A percentile compares a stretch with the other conserved stretches of the same genome.
Evolutionary conservation across 352 stramenopile species (phyloP).

Genomic region (Pythium brassicae): DNA sequence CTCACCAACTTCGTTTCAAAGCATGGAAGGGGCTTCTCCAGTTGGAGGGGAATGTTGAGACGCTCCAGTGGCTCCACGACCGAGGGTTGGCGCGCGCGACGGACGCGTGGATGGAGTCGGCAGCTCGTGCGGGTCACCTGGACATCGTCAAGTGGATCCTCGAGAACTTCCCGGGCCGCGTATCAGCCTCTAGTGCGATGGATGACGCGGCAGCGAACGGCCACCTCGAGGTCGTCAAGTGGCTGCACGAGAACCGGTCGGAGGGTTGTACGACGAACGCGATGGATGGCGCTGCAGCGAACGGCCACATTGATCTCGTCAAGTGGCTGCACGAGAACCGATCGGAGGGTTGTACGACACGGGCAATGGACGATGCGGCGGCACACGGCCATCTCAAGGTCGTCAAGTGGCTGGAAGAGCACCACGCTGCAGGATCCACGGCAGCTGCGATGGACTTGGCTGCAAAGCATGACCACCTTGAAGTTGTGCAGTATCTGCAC

Average conservation of each 20-base stretch:
- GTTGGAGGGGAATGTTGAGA: neutral
- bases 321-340: neutral
- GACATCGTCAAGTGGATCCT: neutral
- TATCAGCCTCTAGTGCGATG: slow-evolving; percentile 13
- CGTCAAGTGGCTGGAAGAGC: neutral
- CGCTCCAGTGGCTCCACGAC: neutral
- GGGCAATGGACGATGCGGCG: neutral
- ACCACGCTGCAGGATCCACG: neutral
- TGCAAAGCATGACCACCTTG: neutral
- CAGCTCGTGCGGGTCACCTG: neutral
- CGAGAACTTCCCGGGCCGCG: neutral
- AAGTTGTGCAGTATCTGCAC: slow-evolving; percentile 10
- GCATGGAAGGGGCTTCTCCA: too few relatives aligned
- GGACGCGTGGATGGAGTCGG: neutral
- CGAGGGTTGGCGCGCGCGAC: too few relatives aligned
- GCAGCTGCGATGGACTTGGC: neutral
- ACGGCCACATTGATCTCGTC: neutral
- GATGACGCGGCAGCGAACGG: neutral
- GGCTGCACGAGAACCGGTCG: neutral
- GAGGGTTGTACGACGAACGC: too few relatives aligned
- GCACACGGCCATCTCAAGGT: neutral
- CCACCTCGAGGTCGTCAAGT: neutral
- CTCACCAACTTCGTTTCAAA: too few relatives aligned
- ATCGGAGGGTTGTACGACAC: too few relatives aligned
- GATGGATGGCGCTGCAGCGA: neutral